Percentiles rank a stretch among this genome's conserved stretches.
phyloP scores from a whole-genome alignment of 208 protist genomes.

The Phytomonas sp. region DNA sequence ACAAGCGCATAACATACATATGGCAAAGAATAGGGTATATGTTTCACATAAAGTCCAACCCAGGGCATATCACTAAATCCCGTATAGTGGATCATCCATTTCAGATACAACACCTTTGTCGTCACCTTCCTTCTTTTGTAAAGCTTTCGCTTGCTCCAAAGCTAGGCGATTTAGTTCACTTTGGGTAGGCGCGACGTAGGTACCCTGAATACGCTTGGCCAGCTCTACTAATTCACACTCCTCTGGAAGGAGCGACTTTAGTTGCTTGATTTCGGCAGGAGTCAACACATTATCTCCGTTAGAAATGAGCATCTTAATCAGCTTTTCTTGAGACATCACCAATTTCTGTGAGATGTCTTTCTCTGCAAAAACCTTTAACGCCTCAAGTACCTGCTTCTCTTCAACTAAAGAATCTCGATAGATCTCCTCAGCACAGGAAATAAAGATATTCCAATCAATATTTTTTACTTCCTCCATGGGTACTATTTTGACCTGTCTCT shows the following conservation, averaged over 20 bases:
- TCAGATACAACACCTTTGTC: background rate
- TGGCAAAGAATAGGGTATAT: background rate
- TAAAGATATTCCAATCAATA: slow-evolving; percentile 91
- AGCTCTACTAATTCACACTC: slow-evolving; percentile 56
- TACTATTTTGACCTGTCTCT: slow-evolving; percentile 40
- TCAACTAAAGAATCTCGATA: slow-evolving; percentile 66
- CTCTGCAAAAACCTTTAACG: slow-evolving; percentile 45
- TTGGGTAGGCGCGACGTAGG: slow-evolving; percentile 64
- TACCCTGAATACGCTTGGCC: slow-evolving; percentile 76
- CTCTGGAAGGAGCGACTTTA: slow-evolving; percentile 35
- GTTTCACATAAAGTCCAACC: background rate
- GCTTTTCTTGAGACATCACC: slow-evolving; percentile 34
- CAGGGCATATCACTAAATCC: background rate
- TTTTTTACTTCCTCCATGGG: slow-evolving; percentile 88
- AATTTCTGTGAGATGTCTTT: background rate
- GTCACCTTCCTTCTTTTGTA: background rate
- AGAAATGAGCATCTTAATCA: slow-evolving; percentile 64
- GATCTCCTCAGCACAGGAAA: slow-evolving; percentile 74
- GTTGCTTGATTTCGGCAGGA: slow-evolving; percentile 58
- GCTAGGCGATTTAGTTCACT: slow-evolving; percentile 31
- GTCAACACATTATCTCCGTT: slow-evolving; percentile 78
- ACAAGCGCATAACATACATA: slow-evolving; percentile 6
- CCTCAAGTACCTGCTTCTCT: slow-evolving; percentile 47
- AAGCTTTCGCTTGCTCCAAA: too few species aligned
- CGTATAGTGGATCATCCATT: background rate